phyloP scores from a whole-genome alignment of 129 eudicot genomes.

The Flaveria trinervia region DNA sequence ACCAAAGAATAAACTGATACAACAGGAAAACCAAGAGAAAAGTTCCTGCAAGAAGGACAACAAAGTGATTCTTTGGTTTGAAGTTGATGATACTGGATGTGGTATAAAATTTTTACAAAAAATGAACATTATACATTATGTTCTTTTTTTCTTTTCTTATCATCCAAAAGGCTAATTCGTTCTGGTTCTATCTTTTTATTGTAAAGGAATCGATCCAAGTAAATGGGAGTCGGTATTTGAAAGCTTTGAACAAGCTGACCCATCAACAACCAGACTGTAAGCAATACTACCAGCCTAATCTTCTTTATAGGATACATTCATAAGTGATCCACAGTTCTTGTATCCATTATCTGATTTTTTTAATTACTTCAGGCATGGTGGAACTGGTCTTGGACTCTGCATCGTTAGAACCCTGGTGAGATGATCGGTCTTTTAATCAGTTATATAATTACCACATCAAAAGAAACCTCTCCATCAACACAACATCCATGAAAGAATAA shows the following conservation, averaged over 20 bases:
- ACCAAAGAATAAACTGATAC: conserved; percentile 8
- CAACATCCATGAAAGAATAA: conserved; percentile 6
- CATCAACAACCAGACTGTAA: conserved; percentile 93
- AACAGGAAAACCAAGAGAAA: conserved; percentile 41
- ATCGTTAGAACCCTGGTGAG: conserved; percentile 96
- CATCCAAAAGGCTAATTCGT: background rate
- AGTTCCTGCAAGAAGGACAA: conserved; percentile 42
- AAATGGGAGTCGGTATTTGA: conserved; percentile 57
- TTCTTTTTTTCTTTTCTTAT: background rate
- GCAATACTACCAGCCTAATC: conserved; percentile 13
- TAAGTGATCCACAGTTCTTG: background rate
- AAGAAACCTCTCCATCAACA: background rate
- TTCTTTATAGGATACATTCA: background rate
- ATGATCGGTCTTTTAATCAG: conserved; percentile 11
- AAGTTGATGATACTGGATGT: conserved; percentile 49
- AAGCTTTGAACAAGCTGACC: conserved; percentile 99
- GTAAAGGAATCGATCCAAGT: conserved; percentile 51
- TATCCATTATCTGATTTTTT: conserved; percentile 13
- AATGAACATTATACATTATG: conserved; percentile 16
- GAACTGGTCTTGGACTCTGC: conserved; percentile 99
- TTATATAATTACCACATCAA: background rate
- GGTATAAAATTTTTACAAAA: conserved; percentile 43
- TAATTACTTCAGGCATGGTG: conserved; percentile 90
- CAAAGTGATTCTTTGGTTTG: conserved; percentile 44
- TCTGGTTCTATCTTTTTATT: background rate